phyloP scores from a whole-genome alignment of 305 asterid genomes.

The Petunia hybrid region DNA sequence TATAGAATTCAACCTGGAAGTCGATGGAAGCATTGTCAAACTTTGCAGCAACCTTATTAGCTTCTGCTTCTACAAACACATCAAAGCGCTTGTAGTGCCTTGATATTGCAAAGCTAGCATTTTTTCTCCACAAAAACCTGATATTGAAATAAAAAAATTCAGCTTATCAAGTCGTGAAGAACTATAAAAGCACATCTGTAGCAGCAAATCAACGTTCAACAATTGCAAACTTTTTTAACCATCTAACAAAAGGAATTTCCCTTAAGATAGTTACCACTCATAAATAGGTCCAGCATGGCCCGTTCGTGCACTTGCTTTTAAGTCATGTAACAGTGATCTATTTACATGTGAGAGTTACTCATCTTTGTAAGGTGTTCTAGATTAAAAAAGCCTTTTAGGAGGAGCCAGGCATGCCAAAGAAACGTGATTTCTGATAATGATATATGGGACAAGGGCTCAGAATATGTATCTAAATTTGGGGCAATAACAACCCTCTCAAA shows the following conservation, averaged over 20 bases:
- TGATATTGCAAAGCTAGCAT: slow-evolving; percentile 86
- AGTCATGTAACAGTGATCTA: neutral
- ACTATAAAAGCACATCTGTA: neutral
- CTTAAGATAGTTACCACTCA: slow-evolving; percentile 5
- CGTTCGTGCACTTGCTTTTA: neutral
- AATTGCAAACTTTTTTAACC: neutral
- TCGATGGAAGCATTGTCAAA: slow-evolving; percentile 80
- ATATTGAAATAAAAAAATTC: neutral
- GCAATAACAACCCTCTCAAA: neutral
- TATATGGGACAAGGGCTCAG: neutral
- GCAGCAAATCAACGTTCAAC: neutral
- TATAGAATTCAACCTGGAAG: slow-evolving; percentile 82
- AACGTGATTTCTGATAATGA: neutral
- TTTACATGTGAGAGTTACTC: neutral
- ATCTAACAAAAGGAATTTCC: neutral
- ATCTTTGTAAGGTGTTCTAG: neutral
- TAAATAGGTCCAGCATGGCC: neutral
- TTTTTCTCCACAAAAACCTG: slow-evolving; percentile 92
- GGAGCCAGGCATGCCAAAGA: neutral
- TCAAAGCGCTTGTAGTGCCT: slow-evolving; percentile 86
- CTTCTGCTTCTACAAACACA: slow-evolving; percentile 89
- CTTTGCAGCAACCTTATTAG: slow-evolving; percentile 83
- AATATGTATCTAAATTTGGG: neutral
- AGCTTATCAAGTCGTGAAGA: neutral
- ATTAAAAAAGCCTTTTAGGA: neutral